Evolutionary conservation across 345 rosid genomes (phyloP), one percentile per base, ranked within the genome.

Genomic region (Citrus sp.): DNA sequence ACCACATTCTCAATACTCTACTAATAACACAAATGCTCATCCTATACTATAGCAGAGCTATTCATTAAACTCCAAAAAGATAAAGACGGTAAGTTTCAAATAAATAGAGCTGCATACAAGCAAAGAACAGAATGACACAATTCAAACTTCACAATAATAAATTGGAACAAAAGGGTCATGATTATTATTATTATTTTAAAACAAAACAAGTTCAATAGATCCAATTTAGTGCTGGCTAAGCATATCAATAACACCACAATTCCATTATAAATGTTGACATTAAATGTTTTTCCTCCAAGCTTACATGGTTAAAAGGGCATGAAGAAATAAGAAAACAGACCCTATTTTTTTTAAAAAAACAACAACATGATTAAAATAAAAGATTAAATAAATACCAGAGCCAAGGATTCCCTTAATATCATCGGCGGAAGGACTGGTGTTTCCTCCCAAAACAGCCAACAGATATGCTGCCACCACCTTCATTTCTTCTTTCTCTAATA

Each of bases 391-490:
- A 16, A 37, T 86, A 90, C 93, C 90, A 12, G 82, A 74, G 54
- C 77, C 83, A 66, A 90, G 89, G 66, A 90, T 86, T 38, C 54
- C n/a, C 66, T 85, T 86, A 67, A 90, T n/a, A 80, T 87, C 81
- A 14, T 75, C 80, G 19, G 91, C 82, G 7, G 86, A 84, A 60
- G 93, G 91, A 59, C 14, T 35, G 64, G 71, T 4, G 71, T 90
- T 88, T 78, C 90, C 93, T 64, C 93, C 91, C 85, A 88, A 79
- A 6, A 86, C 90, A 19, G 89, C 90, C 78, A 90, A 67, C 84
- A 90, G 73, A 79, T 82, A 90, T 5, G 93, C 93, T 42, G 93
- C 91, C 22, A 85, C 55, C 35, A 86, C 83, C 90, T 90, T 88
- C 90, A 87, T 90, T 77, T 64, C 66, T 60, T 27, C 38, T 74